Base-by-base conservation (phyloP, 2,329 filamentous ascomycete species). In the Aspergillus persii region DNA sequence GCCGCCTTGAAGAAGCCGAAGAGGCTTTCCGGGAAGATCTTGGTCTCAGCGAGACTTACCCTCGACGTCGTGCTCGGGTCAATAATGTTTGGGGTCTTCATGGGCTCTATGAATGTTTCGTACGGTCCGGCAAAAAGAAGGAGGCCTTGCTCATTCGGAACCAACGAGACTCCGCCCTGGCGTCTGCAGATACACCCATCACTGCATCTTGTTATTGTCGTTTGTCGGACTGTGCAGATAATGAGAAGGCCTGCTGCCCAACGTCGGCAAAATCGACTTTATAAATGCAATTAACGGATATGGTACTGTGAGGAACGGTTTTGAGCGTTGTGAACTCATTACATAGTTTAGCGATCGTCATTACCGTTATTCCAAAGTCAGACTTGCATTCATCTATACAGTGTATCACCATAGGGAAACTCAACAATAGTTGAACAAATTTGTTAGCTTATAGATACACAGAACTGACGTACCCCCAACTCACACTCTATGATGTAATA, bases 61-160 rank as follows among this genome's bases (percentile, higher is more conserved):
- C 86, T 0, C 79, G 89, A 9, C 83, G 87, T 1, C 78, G 85
- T 48, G 83, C 84, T 60, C 89, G 91, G 71, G 86, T 84, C 1
- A 87, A 87, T 53, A 92, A 92, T 62, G 84, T 92, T 0, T 92
- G 89, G 89, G 83, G 87, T 1, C 72, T 92, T 57, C 87, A 90
- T 65, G 89, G 89, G 0, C 88, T 86, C 61, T 82, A 90, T 60
- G 89, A 92, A 73, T 90, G 89, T 68, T 68, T 91, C 49, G 60
- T 79, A 3, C 82, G 76, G 57, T 68, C 87, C 15, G 84, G 83
- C 72, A 77, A 0, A 79, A 89, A 4, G 76, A 70, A 27, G 76
- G 82, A 8, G 86, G 84, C 2, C 88, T 85, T 64, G 87, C 83
- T 66, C 88, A 83, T 61, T 31, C 59, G 4, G 33, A 53, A 18